These are phyloP conservation scores for Mortierella sp. DNA, from an alignment of 371 early-diverging fungal genomes.

Conservation along the genomic window DNA sequence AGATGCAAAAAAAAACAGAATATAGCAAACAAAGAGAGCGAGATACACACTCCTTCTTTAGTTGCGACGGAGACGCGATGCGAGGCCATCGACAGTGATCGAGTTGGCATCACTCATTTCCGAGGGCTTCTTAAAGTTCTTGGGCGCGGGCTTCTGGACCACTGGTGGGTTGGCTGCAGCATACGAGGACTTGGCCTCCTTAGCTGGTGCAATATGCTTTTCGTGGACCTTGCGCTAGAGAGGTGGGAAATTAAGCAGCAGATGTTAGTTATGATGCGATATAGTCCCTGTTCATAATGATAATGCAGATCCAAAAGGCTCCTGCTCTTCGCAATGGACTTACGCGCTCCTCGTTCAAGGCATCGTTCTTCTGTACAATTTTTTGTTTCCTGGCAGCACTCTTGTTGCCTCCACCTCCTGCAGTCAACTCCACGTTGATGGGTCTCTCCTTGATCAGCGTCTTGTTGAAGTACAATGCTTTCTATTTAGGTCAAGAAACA, in stretches of 20 bases:
- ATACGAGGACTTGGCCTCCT: slow-evolving; percentile 58
- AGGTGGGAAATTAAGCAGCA: neutral
- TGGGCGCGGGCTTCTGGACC: slow-evolving; percentile 40
- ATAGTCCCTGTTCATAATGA: neutral
- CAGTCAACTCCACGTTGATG: slow-evolving; percentile 87
- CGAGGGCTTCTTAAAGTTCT: slow-evolving; percentile 42
- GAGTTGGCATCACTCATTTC: slow-evolving; percentile 54
- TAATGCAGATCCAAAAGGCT: neutral
- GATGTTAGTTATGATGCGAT: neutral
- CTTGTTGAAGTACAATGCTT: slow-evolving; percentile 80
- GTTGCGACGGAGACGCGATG: slow-evolving; percentile 44
- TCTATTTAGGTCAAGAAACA: slow-evolving; percentile 45
- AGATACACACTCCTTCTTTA: neutral
- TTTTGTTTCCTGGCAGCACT: slow-evolving; percentile 76
- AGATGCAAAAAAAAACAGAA: slow-evolving; percentile 5
- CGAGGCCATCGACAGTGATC: slow-evolving; percentile 38
- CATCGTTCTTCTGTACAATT: slow-evolving; percentile 74
- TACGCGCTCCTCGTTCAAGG: slow-evolving; percentile 79
- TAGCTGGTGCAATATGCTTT: slow-evolving; percentile 56
- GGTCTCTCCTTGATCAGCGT: slow-evolving; percentile 75
- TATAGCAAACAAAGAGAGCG: neutral
- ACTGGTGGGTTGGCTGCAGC: slow-evolving; percentile 47
- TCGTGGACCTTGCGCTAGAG: slow-evolving; percentile 55
- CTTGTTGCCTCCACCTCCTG: slow-evolving; percentile 85
- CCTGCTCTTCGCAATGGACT: slow-evolving; percentile 28